Conservation (phyloP, 2,329 filamentous ascomycete species). For the Xylaria digitata region DNA sequence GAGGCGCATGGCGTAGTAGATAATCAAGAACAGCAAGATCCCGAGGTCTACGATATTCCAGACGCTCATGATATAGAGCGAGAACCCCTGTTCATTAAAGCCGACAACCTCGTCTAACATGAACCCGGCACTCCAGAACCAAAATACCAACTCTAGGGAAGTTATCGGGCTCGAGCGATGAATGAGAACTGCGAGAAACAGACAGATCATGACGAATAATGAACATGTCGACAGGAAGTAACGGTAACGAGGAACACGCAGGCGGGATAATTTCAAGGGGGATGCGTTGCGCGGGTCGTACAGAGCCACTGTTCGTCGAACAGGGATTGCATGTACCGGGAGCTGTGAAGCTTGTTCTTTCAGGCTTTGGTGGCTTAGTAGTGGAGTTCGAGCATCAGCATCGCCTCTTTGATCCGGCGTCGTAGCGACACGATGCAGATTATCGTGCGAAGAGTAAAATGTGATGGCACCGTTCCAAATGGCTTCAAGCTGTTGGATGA, state of each 20-base stretch:
- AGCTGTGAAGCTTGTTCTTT: conserved; percentile 50
- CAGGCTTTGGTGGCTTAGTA: conserved; percentile 56
- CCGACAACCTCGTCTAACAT: conserved; percentile 97
- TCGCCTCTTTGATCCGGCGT: conserved; percentile 51
- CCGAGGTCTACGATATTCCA: conserved; percentile 97
- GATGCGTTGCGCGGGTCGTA: conserved; percentile 94
- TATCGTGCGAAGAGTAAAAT: conserved; percentile 90
- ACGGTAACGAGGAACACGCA: conserved; percentile 90
- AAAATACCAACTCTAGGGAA: conserved; percentile 86
- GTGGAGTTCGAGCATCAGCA: conserved; percentile 61
- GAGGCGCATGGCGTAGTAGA: conserved; percentile 89
- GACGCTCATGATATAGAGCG: conserved; percentile 95
- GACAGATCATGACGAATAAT: conserved; percentile 82
- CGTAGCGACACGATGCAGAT: conserved; percentile 72
- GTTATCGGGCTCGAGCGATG: conserved; percentile 84
- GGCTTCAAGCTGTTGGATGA: conserved; percentile 93
- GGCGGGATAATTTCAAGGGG: conserved; percentile 87
- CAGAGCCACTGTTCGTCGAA: conserved; percentile 81
- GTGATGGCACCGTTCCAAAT: conserved; percentile 97
- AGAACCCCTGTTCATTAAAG: conserved; percentile 96
- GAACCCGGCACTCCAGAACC: conserved; percentile 97
- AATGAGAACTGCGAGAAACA: conserved; percentile 85
- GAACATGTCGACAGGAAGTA: conserved; percentile 91
- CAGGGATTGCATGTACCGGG: conserved; percentile 54
- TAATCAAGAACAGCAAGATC: conserved; percentile 84